Percentiles rank a stretch among this genome's conserved stretches.
phyloP scores from a whole-genome alignment of 495 filamentous ascomycete species.

The Tuber magnatum region DNA sequence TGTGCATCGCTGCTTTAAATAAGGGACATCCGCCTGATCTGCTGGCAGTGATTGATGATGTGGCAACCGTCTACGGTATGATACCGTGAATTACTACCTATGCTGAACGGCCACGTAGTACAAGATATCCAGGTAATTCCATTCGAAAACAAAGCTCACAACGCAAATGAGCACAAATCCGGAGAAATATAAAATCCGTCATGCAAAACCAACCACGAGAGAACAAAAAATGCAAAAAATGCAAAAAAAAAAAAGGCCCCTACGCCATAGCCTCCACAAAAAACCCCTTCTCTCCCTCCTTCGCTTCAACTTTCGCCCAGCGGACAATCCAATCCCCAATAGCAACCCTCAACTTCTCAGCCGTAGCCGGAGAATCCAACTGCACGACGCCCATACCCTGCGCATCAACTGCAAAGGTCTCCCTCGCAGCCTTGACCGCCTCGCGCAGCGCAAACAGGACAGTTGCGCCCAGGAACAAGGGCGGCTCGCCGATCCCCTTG shows the following conservation, averaged over 20 bases:
- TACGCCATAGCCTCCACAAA: constrained; percentile 50
- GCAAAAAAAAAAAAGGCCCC: too few species aligned
- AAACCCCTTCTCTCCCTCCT: constrained; percentile 79
- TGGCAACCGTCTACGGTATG: too few species aligned
- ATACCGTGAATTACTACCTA: too few species aligned
- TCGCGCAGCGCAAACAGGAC: constrained; percentile 49
- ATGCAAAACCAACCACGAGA: background rate
- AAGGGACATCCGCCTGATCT: too few species aligned
- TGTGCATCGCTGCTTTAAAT: too few species aligned
- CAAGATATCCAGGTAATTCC: background rate
- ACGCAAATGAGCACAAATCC: background rate
- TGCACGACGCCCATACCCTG: constrained; percentile 50
- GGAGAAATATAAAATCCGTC: background rate
- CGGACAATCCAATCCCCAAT: constrained; percentile 85
- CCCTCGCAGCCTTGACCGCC: constrained; percentile 42
- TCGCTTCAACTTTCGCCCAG: constrained; percentile 60
- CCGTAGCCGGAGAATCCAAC: constrained; percentile 69
- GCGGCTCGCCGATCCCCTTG: constrained; percentile 46
- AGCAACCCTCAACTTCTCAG: constrained; percentile 74
- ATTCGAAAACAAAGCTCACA: background rate
- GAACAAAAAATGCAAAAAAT: too few species aligned
- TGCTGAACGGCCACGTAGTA: too few species aligned
- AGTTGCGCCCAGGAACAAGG: constrained; percentile 43
- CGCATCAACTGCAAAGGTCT: constrained; percentile 36
- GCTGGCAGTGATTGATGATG: too few species aligned